phyloP scores from a whole-genome alignment of 2,329 filamentous ascomycete genomes.

The Clathrospora elynae region DNA sequence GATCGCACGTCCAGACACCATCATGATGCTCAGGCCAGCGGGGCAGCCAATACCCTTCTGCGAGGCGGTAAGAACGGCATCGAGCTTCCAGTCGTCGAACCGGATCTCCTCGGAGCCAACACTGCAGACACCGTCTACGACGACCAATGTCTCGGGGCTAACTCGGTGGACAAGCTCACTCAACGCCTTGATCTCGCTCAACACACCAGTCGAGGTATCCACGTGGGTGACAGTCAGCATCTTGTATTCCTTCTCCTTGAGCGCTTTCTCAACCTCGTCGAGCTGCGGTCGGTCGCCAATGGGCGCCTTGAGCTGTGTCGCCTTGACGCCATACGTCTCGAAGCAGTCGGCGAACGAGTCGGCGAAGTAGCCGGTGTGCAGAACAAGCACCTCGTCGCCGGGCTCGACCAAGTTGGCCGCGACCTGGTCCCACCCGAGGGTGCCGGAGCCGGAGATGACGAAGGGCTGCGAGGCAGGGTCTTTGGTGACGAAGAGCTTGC shows the following conservation, averaged over 20 bases:
- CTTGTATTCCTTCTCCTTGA: conserved; percentile 93
- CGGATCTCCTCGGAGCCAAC: conserved; percentile 94
- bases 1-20: conserved; percentile 89
- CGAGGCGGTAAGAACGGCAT: conserved; percentile 89
- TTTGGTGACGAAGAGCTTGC: conserved; percentile 92
- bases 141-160: conserved; percentile 86
- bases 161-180: conserved; percentile 82
- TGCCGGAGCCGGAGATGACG: conserved; percentile 91
- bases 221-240: conserved; percentile 93
- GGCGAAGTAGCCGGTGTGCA: conserved; percentile 96
- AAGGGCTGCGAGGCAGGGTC: conserved; percentile 85
- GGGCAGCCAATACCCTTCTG: conserved; percentile 98
- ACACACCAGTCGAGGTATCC: conserved; percentile 93
- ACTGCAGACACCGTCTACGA: conserved; percentile 96
- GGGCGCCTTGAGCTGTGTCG: conserved; percentile 85
- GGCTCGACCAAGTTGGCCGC: conserved; percentile 90
- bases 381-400: conserved; percentile 86
- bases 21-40: conserved; percentile 89
- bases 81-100: conserved; percentile 93
- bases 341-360: conserved; percentile 94
- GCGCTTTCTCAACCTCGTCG: conserved; percentile 82
- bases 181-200: conserved; percentile 86
- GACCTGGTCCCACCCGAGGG: conserved; percentile 94
- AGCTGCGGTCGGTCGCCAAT: conserved; percentile 88
- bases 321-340: conserved; percentile 85